phyloP scores from a whole-genome alignment of 1,139 yeast genomes.

The Hyphopichia buzzinii region DNA sequence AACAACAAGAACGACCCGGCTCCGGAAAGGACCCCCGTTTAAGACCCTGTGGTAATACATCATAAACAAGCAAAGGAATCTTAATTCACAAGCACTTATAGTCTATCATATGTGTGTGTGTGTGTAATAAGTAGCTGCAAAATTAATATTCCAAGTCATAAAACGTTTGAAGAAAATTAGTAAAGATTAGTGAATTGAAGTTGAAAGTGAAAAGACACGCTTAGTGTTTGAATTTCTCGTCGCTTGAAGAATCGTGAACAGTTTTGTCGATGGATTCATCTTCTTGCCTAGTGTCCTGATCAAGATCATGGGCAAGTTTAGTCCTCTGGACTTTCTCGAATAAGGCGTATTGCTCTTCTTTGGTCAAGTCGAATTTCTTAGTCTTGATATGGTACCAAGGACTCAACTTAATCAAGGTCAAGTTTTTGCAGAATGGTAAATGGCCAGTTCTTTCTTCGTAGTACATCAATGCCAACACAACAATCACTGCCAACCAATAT shows the following conservation, averaged over 20 bases:
- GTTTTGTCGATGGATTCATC: slow-evolving; percentile 1
- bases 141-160: background rate
- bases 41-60: background rate
- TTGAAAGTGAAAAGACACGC: too few relatives aligned
- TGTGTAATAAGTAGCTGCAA: slow-evolving; percentile 1
- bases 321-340: slow-evolving; percentile 40
- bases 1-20: slow-evolving; percentile 5
- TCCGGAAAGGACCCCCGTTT: slow-evolving; percentile 1
- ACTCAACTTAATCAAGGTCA: slow-evolving; percentile 56
- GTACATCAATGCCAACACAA: slow-evolving; percentile 55
- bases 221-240: background rate
- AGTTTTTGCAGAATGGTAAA: slow-evolving; percentile 41
- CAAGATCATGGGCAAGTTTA: background rate
- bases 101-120: slow-evolving; percentile 3
- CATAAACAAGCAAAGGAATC: background rate
- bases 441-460: slow-evolving; percentile 61
- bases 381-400: slow-evolving; percentile 72
- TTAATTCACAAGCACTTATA: background rate
- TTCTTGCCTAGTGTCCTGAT: background rate
- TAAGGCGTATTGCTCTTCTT: slow-evolving; percentile 52
- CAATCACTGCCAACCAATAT: slow-evolving; percentile 71
- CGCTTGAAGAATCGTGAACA: background rate
- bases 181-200: background rate
- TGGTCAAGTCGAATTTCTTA: slow-evolving; percentile 57
- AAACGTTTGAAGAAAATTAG: background rate